Percentiles rank a stretch among this genome's conserved stretches.
Conservation (phyloP, 1,139 yeast species). For the Hansenula sp. region DNA sequence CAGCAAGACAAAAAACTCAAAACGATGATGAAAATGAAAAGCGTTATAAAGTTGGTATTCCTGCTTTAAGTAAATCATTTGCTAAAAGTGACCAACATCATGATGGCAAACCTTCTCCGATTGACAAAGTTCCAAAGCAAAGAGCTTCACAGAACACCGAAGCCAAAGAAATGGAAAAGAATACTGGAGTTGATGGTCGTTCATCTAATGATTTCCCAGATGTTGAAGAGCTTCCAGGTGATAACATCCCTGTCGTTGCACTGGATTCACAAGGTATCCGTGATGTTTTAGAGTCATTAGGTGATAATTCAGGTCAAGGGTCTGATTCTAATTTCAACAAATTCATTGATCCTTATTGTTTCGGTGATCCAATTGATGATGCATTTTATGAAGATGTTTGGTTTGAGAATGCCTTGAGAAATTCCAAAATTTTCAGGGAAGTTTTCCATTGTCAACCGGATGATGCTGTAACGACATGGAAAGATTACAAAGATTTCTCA, state of each 20-base stretch:
- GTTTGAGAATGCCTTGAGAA: constrained; percentile 80
- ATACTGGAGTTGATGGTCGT: constrained; percentile 2
- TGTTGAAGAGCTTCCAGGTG: constrained; percentile 23
- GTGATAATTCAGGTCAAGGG: constrained; percentile 5
- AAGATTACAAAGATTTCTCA: constrained; percentile 73
- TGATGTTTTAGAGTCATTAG: constrained; percentile 36
- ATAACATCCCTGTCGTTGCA: constrained; percentile 42
- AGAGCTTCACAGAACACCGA: neutral
- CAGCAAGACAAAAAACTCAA: constrained; percentile 23
- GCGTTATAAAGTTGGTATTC: constrained; percentile 16
- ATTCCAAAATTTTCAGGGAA: constrained; percentile 75
- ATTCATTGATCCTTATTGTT: constrained; percentile 81
- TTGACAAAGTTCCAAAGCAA: constrained; percentile 3
- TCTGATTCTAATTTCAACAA: constrained; percentile 26
- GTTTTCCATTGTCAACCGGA: constrained; percentile 96
- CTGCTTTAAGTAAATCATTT: constrained; percentile 13
- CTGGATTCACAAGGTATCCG: constrained; percentile 44
- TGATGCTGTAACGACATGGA: constrained; percentile 83
- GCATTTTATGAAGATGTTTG: constrained; percentile 85
- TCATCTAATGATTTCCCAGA: constrained; percentile 7
- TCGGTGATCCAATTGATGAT: constrained; percentile 79
- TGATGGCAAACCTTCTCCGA: constrained; percentile 16
- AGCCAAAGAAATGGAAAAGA: neutral
- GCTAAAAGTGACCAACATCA: constrained; percentile 19
- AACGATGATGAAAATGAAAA: constrained; percentile 22